Percentiles rank a stretch among this genome's conserved stretches.
phyloP scores from a whole-genome alignment of 202 grass and related monocot species.

The Brachypodium distachyon region DNA sequence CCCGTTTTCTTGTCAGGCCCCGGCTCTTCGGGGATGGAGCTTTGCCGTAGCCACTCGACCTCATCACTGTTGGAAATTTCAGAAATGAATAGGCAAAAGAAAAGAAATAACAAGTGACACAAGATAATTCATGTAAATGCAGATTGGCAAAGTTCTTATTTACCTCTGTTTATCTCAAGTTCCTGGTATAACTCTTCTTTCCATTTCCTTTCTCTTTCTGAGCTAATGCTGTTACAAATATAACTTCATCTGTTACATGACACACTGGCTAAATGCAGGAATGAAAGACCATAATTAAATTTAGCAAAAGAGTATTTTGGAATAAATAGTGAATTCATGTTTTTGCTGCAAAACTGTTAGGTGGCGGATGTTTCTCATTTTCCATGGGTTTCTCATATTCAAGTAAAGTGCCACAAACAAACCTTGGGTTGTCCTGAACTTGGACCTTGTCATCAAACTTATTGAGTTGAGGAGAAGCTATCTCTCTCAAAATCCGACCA shows the following conservation, averaged over 20 bases:
- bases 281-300: background rate
- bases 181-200: slow-evolving; percentile 80
- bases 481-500: slow-evolving; percentile 54
- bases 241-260: too few species aligned
- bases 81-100: background rate
- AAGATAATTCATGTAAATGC: background rate
- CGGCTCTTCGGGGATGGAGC: slow-evolving; percentile 43
- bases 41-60: slow-evolving; percentile 52
- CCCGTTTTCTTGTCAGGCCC: slow-evolving; percentile 46
- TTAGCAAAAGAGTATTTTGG: too few species aligned
- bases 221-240: slow-evolving; percentile 30
- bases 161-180: slow-evolving; percentile 81
- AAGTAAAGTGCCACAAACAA: slow-evolving; percentile 9
- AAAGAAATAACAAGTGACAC: background rate
- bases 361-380: too few species aligned
- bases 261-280: background rate
- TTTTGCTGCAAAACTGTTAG: background rate
- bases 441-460: slow-evolving; percentile 29
- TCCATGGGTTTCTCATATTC: too few species aligned
- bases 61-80: slow-evolving; percentile 48
- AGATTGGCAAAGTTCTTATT: background rate
- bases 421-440: slow-evolving; percentile 47
- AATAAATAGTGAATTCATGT: background rate
- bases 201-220: slow-evolving; percentile 56
- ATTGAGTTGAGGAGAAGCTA: slow-evolving; percentile 53